Evolutionary conservation across 176 grass and related monocot genomes (phyloP), one percentile per base, ranked within the genome.

Genomic region (Oryza nivara): DNA sequence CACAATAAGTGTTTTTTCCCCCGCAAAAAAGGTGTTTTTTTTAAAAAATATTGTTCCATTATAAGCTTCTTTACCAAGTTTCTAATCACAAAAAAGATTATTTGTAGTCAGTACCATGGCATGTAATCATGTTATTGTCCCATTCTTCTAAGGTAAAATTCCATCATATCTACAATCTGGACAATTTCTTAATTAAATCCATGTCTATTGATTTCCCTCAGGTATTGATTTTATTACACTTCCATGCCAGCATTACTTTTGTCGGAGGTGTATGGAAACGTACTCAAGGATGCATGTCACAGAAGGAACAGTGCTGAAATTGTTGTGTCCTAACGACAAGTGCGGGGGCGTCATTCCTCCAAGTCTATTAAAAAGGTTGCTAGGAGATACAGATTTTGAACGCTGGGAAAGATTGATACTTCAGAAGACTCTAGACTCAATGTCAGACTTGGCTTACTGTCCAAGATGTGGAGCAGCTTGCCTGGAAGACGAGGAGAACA

Each of bases 211-310:
- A 74, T 58, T 60, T 26, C 66, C 70, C 44, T 82, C 63, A 87
- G 88, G 84, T 74, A 73, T 75, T 69, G 85, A 78, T 66, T 90
- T 92, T 15, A 3, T 89, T 64, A 87, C 87, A 51, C 84, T 90
- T 74, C 77, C 91, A 78, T 92, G 91, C 73, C 67, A 51, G 5
- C 87, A 90, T 89, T 90, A 81, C 60, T 92, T 89, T 90, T 92
- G 91, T 74, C n/a, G 23, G 67, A 87, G 70, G 51, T 92, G 91
- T 77, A 87, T 87, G 84, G 91, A 85, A 70, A 92, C 61, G 8
- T 92, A 89, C 61, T 84, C 80, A 43, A 89, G 75, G 56, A 92
- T 92, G 67, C 87, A 92, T 84, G 77, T 92, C 20, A 74, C 68
- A 30, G 91, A 92, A 80, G 91, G 87, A 52, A 89, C 91, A 8